Evolutionary conservation across 345 rosid genomes (phyloP).

Genomic region (Eucalyptus regnans): DNA sequence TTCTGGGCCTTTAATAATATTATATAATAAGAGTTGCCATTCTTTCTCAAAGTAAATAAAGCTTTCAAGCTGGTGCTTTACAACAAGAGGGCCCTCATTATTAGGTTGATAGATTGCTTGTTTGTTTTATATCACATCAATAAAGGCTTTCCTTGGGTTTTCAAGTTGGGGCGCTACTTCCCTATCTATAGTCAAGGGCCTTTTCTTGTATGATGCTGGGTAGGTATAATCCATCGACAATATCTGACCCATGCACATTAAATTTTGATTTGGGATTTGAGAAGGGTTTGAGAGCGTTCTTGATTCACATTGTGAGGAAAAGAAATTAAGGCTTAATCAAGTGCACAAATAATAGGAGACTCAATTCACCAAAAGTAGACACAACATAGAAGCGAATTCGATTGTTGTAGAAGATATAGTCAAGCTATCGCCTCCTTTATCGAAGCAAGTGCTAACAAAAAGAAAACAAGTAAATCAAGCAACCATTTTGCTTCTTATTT

Average conservation of each 20-base stretch:
- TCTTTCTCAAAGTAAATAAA: background rate
- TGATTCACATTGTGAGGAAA: background rate
- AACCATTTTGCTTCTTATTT: background rate
- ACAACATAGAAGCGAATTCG: background rate
- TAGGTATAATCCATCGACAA: background rate
- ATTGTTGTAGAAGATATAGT: background rate
- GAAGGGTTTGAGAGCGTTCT: background rate
- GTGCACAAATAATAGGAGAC: background rate
- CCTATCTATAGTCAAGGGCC: no score
- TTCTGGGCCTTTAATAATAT: background rate
- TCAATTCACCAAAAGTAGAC: background rate
- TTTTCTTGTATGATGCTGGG: no score
- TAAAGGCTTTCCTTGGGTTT: no score
- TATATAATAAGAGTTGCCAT: background rate
- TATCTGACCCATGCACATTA: background rate
- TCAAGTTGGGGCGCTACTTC: no score
- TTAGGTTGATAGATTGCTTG: no score
- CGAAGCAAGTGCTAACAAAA: background rate
- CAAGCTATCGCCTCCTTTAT: background rate
- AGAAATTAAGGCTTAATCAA: background rate
- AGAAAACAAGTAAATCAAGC: background rate
- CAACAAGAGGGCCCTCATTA: no score
- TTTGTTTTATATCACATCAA: no score
- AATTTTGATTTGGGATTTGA: background rate
- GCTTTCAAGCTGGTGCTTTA: background rate